Base-by-base conservation (phyloP, 106 monocot genomes). In the Platanthera guangdongensis region DNA sequence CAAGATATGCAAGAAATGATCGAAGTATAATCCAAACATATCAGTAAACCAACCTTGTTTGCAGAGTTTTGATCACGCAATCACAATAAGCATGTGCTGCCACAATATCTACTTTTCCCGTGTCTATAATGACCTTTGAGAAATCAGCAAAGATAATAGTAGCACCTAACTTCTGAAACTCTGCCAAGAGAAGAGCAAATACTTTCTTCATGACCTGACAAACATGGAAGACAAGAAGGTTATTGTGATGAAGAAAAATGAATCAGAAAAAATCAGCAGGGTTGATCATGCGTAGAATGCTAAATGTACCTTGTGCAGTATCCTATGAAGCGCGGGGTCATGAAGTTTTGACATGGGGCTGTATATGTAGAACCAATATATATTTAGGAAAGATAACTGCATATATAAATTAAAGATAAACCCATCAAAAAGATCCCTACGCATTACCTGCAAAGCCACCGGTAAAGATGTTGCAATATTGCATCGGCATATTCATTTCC, bases 401-500 rank as follows among this genome's bases (percentile, higher is more conserved):
- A 10, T 10, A 48, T 18, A 70, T 47, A 3, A 48, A 70, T 48
- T 70, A 48, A 30, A 63, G 77, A 48, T 50, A 45, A 47, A 45
- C 53, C 47, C 71, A 2, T 39, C 1, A 39, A 39, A 39, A 53
- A 75, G 54, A 72, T 67, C 25, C 77, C 22, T 72, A 18, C 9
- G 13, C 19, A 72, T 50, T 50, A 90, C 95, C 95, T 95, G 90
- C 96, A 93, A 76, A 96, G 78, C 96, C 96, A 96, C 52, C 96
- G 83, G 72, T 96, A 91, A 57, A 96, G 83, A 81, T 96, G 90
- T 52, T 96, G 93, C 68, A 96, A 75, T 73, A 96, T 83, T 64
- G 90, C 93, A 89, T 96, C 93, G 69, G 96, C 93, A 85, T 91
- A 96, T 59, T 89, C 81, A 84, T 96, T 96, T 79, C 93, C 93